A percentile compares a stretch with the other conserved stretches of the same genome.
These are phyloP conservation scores for Chlorencoelia australis DNA, from an alignment of 2,329 filamentous ascomycete species.

Conservation along the genomic window DNA sequence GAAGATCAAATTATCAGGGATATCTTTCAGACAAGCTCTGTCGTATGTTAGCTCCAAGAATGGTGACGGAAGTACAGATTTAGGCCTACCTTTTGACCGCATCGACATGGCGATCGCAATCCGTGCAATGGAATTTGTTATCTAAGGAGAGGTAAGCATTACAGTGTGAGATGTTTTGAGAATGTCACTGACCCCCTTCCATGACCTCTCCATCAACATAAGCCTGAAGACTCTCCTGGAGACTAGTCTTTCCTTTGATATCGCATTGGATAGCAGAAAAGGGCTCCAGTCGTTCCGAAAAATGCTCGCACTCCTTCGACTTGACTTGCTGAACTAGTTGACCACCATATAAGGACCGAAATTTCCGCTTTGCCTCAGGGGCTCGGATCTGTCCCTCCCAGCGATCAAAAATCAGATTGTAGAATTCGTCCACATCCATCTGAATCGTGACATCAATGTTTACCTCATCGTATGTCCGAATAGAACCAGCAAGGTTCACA, in stretches of 20 bases:
- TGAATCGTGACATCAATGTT: conserved; percentile 80
- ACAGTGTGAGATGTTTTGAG: too few species aligned
- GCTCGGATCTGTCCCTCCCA: conserved; percentile 74
- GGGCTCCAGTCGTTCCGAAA: conserved; percentile 80
- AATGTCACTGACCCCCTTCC: conserved; percentile 58
- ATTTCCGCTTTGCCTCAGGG: conserved; percentile 55
- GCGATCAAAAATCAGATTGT: conserved; percentile 83
- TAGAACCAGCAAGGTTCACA: conserved; percentile 57
- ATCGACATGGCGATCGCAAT: conserved; percentile 79
- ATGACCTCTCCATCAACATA: conserved; percentile 94
- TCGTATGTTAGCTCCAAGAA: conserved; percentile 8
- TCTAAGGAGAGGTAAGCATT: conserved; percentile 48
- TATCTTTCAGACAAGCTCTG: conserved; percentile 80
- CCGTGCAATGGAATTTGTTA: conserved; percentile 96
- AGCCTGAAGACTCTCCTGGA: conserved; percentile 84
- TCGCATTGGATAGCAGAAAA: conserved; percentile 95
- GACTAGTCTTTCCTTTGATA: conserved; percentile 78
- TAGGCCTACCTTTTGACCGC: conserved; percentile 72
- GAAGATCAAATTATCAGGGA: conserved; percentile 91
- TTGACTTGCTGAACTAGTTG: conserved; percentile 91
- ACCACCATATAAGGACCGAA: conserved; percentile 82
- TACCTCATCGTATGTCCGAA: conserved; percentile 73
- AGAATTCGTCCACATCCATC: conserved; percentile 98
- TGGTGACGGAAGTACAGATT: conserved; percentile 5
- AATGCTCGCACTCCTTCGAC: conserved; percentile 86